Evolutionary conservation across 257 asterid genomes (phyloP).

Genomic region (Penstemon barbatus): DNA sequence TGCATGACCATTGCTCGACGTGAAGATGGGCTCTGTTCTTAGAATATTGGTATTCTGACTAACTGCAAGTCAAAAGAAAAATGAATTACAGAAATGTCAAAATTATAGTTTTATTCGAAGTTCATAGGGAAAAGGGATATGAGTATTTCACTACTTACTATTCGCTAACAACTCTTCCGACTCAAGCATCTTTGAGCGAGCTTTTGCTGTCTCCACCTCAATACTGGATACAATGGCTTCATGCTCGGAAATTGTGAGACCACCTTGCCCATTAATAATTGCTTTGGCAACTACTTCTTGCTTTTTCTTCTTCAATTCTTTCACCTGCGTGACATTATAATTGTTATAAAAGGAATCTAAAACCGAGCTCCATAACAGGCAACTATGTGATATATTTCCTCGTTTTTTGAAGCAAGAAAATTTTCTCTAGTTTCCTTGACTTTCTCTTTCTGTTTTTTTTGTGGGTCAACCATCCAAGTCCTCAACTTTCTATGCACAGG

Average conservation of each 20-base stretch:
- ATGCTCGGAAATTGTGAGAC: conserved; percentile 60
- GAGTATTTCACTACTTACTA: conserved; percentile 43
- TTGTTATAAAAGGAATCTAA: not conserved
- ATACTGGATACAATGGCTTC: conserved; percentile 49
- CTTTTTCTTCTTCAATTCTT: conserved; percentile 61
- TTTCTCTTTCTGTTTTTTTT: conserved; percentile 38
- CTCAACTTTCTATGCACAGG: conserved; percentile 50
- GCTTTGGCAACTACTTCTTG: conserved; percentile 54
- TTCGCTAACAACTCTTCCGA: conserved; percentile 38
- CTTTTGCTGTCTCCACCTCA: conserved; percentile 51
- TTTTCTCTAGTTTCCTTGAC: conserved; percentile 58
- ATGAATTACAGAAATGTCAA: not conserved
- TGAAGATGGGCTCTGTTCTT: conserved; percentile 47
- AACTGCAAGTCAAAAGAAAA: conserved; percentile 36
- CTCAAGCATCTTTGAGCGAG: conserved; percentile 59
- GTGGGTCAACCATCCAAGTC: conserved; percentile 67
- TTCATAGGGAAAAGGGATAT: not conserved
- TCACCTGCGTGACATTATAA: conserved; percentile 47
- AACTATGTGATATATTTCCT: conserved; percentile 41
- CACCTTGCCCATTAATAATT: conserved; percentile 50
- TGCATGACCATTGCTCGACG: conserved; percentile 44
- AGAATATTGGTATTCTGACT: conserved; percentile 42
- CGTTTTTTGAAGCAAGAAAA: conserved; percentile 54
- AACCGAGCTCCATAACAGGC: conserved; percentile 15
- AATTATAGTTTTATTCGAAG: not conserved